These are phyloP conservation scores for Podosphaera aphanis DNA, from an alignment of 2,329 filamentous ascomycete species.

Conservation along the genomic window DNA sequence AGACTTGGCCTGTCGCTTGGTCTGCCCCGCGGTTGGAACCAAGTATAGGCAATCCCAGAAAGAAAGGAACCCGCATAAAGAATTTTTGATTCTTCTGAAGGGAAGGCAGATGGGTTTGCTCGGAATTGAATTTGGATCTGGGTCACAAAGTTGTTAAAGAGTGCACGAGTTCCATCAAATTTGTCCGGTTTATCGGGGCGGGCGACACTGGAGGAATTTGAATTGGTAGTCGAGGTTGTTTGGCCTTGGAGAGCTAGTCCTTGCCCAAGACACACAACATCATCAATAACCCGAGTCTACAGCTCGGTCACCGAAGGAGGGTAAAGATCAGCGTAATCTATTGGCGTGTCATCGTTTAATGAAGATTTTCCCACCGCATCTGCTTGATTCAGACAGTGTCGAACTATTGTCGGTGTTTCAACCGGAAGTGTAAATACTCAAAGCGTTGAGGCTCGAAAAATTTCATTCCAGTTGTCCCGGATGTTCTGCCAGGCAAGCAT, in stretches of 20 bases:
- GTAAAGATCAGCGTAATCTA: background rate
- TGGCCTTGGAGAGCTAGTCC: background rate
- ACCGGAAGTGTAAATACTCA: background rate
- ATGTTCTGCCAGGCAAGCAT: background rate
- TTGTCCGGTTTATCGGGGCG: background rate
- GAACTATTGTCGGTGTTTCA: background rate
- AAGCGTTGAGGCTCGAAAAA: background rate
- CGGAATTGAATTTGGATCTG: background rate
- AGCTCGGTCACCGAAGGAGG: background rate
- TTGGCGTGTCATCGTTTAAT: background rate
- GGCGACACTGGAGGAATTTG: background rate
- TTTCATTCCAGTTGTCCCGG: background rate
- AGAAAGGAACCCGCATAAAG: background rate
- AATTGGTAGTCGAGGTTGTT: background rate
- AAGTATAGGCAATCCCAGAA: background rate
- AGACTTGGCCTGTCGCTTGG: background rate
- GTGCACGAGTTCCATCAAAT: background rate
- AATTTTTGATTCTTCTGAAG: background rate
- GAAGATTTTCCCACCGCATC: background rate
- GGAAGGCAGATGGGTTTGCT: background rate
- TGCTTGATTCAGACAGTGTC: background rate
- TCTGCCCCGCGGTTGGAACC: background rate
- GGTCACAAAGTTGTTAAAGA: background rate
- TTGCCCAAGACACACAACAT: background rate
- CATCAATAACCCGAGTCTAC: background rate